Evolutionary conservation across 202 grass and related monocot genomes (phyloP).

Genomic region (Zoysia matrella): DNA sequence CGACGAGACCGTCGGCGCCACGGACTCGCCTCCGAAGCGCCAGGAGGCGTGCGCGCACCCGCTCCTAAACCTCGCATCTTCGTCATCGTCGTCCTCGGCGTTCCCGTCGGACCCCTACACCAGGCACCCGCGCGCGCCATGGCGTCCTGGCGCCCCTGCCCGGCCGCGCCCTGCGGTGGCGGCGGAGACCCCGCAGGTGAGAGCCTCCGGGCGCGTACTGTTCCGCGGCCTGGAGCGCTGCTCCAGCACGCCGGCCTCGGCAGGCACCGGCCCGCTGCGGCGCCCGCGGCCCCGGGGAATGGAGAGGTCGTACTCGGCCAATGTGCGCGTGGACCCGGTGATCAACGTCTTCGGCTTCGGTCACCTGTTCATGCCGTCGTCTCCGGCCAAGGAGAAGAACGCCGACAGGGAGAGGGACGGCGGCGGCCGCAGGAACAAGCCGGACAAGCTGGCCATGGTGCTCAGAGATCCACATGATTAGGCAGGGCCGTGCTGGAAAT

Average conservation of each 20-base stretch:
- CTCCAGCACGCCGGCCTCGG: conserved; percentile 45
- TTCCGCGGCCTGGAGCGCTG: too few species aligned
- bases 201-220: too few species aligned
- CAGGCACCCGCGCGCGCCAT: too few species aligned
- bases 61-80: too few species aligned
- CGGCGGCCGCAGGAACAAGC: conserved; percentile 43
- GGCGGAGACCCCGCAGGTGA: too few species aligned
- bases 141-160: too few species aligned
- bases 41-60: neutral
- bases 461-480: conserved; percentile 63
- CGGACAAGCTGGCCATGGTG: conserved; percentile 56
- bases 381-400: conserved; percentile 44
- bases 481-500: conserved; percentile 49
- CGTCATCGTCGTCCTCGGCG: too few species aligned
- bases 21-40: neutral
- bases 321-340: conserved; percentile 72
- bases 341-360: conserved; percentile 68
- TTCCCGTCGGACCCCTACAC: too few species aligned
- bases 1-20: too few species aligned
- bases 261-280: conserved; percentile 18
- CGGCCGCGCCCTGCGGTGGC: too few species aligned
- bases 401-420: conserved; percentile 17
- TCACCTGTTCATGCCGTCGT: conserved; percentile 50
- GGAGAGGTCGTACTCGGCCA: conserved; percentile 74
- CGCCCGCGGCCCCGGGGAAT: conserved; percentile 52